Evolutionary conservation across 1,284 basidiomycete species (phyloP), one percentile per base, ranked within the genome.

Genomic region (Heterobasidion annosum): DNA sequence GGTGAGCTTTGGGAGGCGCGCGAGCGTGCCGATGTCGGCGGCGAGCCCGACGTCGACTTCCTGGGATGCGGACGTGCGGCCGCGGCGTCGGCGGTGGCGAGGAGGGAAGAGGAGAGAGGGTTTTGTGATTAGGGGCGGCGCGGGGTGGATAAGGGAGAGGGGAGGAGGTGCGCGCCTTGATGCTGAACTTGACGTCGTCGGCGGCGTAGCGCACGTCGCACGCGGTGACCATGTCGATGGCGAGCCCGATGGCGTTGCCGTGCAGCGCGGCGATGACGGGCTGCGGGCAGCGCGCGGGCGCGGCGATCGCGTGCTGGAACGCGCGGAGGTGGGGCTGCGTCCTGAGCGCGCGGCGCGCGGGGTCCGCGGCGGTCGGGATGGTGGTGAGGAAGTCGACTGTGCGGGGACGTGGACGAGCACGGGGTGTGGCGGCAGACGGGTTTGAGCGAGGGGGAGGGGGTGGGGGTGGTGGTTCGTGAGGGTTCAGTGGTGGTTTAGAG

Each of bases 11-110:
- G 91, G 91, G 34, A 96, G 74, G 43, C 88, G 83, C 35, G 94
- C 91, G 13, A 98, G 78, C 0, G 91, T 88, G 2, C 94, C 94
- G 50, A 96, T 87, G 67, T 97, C 94, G 1, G 94, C 90, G 2
- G 93, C 93, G 0, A 97, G 75, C 0, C 91, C 93, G 8, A 93
- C 81, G 63, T 94, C 91, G 8, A 93, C 88, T 77, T 98, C 93
- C 90, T 92, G 18, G 18, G 18, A 18, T 18, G 18, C 18, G 1
- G 18, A 18, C 18, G 18, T 18, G 18, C 18, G 18, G 2, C 2
- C n/a, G n/a, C n/a, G n/a, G 18, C 18, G 18, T 18, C 18, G 18
- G 18, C 9, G 16, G 25, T 13, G 40, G 48, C 18, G 16, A 19
- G 19, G 18, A 18, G 18, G 18, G 18, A 18, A 18, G 18, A 18